A percentile compares a stretch with the other conserved stretches of the same genome.
These are phyloP conservation scores for Chrysoporthe austroafricana DNA, from an alignment of 2,329 filamentous ascomycete genomes.

Conservation along the genomic window DNA sequence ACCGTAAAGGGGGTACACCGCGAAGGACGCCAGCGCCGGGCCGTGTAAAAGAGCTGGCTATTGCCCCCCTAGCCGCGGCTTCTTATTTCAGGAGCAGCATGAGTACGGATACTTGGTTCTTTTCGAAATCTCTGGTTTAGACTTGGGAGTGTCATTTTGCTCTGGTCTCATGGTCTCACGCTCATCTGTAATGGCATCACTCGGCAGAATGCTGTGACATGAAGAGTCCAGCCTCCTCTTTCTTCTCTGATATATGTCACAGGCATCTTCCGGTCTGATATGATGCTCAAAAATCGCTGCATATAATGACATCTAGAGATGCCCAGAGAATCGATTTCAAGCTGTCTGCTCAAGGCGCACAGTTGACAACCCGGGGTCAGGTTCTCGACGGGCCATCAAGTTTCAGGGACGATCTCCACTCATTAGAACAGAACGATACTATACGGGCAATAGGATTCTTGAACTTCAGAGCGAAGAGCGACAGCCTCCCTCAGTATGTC, in stretches of 20 bases:
- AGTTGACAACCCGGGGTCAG: background rate
- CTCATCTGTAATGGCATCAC: too few species aligned
- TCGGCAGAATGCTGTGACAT: background rate
- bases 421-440: conserved; percentile 13
- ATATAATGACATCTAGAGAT: background rate
- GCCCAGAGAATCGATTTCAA: background rate
- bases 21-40: background rate
- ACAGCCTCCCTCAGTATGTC: conserved; percentile 11
- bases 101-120: background rate
- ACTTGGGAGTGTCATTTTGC: background rate
- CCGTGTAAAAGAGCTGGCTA: background rate
- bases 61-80: background rate
- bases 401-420: background rate
- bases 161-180: too few species aligned
- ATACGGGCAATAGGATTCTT: conserved; percentile 4
- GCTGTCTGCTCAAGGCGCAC: background rate
- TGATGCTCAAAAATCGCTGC: background rate
- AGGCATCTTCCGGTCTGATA: background rate
- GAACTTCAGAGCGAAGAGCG: background rate
- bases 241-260: background rate
- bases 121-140: background rate
- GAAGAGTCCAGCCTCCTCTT: background rate
- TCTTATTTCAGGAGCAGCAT: background rate
- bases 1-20: background rate
- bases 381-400: background rate